Evolutionary conservation across 495 filamentous ascomycete species (phyloP).

Genomic region (Penicillium riverlandense): DNA sequence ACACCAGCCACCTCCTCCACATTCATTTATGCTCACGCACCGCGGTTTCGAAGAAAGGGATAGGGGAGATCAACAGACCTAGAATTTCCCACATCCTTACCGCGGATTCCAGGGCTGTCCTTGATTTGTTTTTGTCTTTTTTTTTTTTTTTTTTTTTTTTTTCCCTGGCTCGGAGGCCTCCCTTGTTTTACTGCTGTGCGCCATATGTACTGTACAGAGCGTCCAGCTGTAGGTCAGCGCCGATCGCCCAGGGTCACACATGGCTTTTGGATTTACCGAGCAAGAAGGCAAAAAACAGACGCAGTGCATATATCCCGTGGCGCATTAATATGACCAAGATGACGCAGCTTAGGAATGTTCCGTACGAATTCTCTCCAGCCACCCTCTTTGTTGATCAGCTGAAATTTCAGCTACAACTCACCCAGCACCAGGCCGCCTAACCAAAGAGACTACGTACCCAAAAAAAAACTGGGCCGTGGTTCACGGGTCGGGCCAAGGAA

Average conservation of each 20-base stretch:
- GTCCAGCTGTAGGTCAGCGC: conserved; percentile 7
- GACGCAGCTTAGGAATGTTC: background rate
- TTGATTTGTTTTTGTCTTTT: background rate
- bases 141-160: background rate
- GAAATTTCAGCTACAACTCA: too few species aligned
- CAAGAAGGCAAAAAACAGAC: background rate
- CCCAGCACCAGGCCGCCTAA: too few species aligned
- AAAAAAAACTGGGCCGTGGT: too few species aligned
- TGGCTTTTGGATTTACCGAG: conserved; percentile 8
- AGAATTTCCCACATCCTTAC: background rate
- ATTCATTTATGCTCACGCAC: conserved; percentile 4
- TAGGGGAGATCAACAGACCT: background rate
- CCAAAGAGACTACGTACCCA: too few species aligned
- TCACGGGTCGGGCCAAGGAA: too few species aligned
- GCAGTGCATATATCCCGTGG: background rate
- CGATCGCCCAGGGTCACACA: conserved; percentile 23
- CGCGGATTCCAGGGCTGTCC: background rate
- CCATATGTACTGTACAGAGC: too few species aligned
- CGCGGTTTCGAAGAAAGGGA: background rate
- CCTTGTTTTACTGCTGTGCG: too few species aligned
- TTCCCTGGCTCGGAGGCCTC: background rate
- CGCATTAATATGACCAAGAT: background rate
- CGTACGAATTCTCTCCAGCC: background rate
- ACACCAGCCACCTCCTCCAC: background rate
- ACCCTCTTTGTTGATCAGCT: too few species aligned